A percentile compares a stretch with the other conserved stretches of the same genome.
Evolutionary conservation across 2,329 filamentous ascomycete species (phyloP).

Genomic region (Aspergillus sp.): DNA sequence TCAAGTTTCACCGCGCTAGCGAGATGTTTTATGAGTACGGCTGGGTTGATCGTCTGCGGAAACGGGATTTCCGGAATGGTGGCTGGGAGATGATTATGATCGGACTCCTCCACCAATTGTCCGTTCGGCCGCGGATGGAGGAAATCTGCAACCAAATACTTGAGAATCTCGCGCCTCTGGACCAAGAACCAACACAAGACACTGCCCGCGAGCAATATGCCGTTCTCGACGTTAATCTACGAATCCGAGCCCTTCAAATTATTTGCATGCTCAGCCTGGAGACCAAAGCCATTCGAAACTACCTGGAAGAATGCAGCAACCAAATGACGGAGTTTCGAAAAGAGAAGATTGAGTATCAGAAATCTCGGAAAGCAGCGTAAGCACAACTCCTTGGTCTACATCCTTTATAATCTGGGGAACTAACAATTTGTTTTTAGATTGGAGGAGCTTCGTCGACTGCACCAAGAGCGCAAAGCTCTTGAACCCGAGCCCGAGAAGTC

Average conservation of each 20-base stretch:
- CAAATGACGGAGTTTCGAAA: conserved; percentile 95
- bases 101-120: conserved; percentile 81
- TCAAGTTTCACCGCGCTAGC: conserved; percentile 56
- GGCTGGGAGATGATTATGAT: conserved; percentile 91
- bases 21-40: conserved; percentile 72
- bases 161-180: conserved; percentile 74
- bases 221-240: conserved; percentile 76
- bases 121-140: conserved; percentile 69
- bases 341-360: conserved; percentile 90
- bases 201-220: conserved; percentile 73
- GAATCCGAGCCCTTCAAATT: conserved; percentile 77
- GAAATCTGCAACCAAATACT: conserved; percentile 77
- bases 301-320: conserved; percentile 88
- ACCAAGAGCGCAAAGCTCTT: conserved; percentile 49
- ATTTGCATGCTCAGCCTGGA: conserved; percentile 82
- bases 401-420: background rate
- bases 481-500: conserved; percentile 48
- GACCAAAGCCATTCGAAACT: conserved; percentile 81
- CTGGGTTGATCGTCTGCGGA: conserved; percentile 82
- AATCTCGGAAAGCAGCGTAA: conserved; percentile 66
- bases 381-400: conserved; percentile 26
- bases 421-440: conserved; percentile 25
- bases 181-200: conserved; percentile 71
- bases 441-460: conserved; percentile 47
- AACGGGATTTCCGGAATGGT: conserved; percentile 81